These are phyloP conservation scores for Diaporthe australafricana DNA, from an alignment of 2,329 filamentous ascomycete species.

Conservation along the genomic window DNA sequence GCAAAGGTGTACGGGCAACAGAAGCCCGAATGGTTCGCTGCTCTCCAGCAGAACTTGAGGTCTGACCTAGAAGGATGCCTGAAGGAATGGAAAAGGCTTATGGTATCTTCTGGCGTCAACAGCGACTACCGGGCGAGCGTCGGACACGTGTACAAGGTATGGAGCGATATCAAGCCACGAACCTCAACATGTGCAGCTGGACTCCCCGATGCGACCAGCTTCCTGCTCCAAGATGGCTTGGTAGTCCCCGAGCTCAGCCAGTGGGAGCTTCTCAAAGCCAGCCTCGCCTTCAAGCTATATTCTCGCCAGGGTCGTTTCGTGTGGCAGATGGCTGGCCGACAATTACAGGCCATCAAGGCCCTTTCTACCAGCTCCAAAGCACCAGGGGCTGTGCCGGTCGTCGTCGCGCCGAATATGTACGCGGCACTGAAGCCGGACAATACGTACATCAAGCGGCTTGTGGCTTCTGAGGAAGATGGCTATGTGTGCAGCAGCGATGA, in stretches of 20 bases:
- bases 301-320: constrained; percentile 49
- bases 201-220: not conserved
- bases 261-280: constrained; percentile 66
- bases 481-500: not conserved
- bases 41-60: constrained; percentile 22
- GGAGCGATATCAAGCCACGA: constrained; percentile 55
- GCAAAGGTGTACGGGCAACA: constrained; percentile 43
- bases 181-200: constrained; percentile 23
- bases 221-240: constrained; percentile 41
- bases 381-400: constrained; percentile 39
- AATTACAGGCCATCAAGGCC: constrained; percentile 62
- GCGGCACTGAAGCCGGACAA: constrained; percentile 51
- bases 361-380: constrained; percentile 35
- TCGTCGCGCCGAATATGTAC: constrained; percentile 52
- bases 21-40: constrained; percentile 16
- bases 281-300: constrained; percentile 56
- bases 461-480: constrained; percentile 35
- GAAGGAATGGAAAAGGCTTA: constrained; percentile 47
- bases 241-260: constrained; percentile 46
- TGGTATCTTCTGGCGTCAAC: not conserved
- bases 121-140: constrained; percentile 45
- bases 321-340: constrained; percentile 62
- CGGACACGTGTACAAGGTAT: constrained; percentile 52
- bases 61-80: constrained; percentile 48
- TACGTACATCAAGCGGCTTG: constrained; percentile 41